phyloP scores from a whole-genome alignment of 225 moss, liverwort and hornwort species.

The Takakia lepidozioides region DNA sequence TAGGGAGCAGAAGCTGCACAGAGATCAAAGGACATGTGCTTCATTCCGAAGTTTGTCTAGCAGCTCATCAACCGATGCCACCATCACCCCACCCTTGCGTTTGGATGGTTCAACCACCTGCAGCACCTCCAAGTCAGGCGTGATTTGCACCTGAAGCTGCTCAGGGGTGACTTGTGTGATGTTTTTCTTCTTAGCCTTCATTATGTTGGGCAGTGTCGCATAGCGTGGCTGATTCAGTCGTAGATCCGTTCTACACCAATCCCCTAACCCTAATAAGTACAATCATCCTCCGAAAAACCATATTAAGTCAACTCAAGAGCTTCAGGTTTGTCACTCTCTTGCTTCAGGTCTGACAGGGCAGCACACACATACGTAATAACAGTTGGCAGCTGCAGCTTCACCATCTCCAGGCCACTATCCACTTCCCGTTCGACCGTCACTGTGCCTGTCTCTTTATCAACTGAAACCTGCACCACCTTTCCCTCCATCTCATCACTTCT shows the following conservation, averaged over 20 bases:
- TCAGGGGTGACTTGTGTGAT: conserved; percentile 76
- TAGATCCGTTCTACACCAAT: conserved; percentile 58
- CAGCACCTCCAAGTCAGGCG: conserved; percentile 59
- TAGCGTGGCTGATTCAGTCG: conserved; percentile 90
- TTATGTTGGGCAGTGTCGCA: conserved; percentile 92
- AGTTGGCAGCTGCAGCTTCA: conserved; percentile 75
- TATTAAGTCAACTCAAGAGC: too few relatives aligned
- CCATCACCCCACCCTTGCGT: conserved; percentile 81
- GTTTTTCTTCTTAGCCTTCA: conserved; percentile 95
- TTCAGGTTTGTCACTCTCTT: neutral
- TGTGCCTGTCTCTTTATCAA: conserved; percentile 41
- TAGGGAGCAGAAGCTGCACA: too few relatives aligned
- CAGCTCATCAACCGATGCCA: conserved; percentile 86
- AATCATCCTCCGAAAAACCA: too few relatives aligned
- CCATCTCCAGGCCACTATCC: conserved; percentile 85
- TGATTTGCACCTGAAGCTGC: conserved; percentile 65
- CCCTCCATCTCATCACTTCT: too few relatives aligned
- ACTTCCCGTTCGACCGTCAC: conserved; percentile 83
- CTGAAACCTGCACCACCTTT: conserved; percentile 33
- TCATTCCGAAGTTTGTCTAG: conserved; percentile 91
- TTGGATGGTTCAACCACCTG: conserved; percentile 75
- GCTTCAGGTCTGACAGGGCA: neutral
- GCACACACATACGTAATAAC: conserved; percentile 61
- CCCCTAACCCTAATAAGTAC: neutral
- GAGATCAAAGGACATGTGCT: conserved; percentile 53